Percentiles rank a stretch among this genome's conserved stretches.
phyloP scores from a whole-genome alignment of 306 rosid genomes.

The Cicer yamashitae region DNA sequence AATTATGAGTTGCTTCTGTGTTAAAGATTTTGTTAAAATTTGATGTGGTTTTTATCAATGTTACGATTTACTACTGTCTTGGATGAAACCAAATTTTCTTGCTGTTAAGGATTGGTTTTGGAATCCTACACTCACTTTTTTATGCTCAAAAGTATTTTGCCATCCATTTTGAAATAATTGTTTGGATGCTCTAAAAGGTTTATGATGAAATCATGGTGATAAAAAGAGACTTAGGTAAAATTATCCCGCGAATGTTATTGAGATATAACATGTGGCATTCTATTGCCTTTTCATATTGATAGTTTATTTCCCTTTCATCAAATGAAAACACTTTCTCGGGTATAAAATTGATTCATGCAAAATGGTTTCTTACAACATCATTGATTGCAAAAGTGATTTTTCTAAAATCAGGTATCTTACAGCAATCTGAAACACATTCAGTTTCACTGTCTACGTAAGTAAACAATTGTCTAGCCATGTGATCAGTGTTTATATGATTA shows the following conservation, averaged over 20 bases:
- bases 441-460: constrained; percentile 26
- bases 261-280: constrained; percentile 22
- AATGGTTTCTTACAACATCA: constrained; percentile 28
- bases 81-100: constrained; percentile 23
- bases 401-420: constrained; percentile 32
- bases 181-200: constrained; percentile 23
- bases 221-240: constrained; percentile 3
- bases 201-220: neutral
- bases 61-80: neutral
- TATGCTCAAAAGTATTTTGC: neutral
- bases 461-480: constrained; percentile 11
- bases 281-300: neutral
- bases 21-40: constrained; percentile 23
- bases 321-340: constrained; percentile 8
- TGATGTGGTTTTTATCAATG: constrained; percentile 26
- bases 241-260: constrained; percentile 4
- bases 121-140: constrained; percentile 6
- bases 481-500: constrained; percentile 32
- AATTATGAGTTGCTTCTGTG: constrained; percentile 21
- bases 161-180: constrained; percentile 10
- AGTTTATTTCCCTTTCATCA: constrained; percentile 8
- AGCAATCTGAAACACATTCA: constrained; percentile 17
- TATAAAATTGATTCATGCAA: constrained; percentile 31
- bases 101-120: constrained; percentile 9
- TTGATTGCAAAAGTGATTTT: constrained; percentile 36